Conservation (phyloP, 805 yeast species). For the Metschnikowia kofuensis region DNA sequence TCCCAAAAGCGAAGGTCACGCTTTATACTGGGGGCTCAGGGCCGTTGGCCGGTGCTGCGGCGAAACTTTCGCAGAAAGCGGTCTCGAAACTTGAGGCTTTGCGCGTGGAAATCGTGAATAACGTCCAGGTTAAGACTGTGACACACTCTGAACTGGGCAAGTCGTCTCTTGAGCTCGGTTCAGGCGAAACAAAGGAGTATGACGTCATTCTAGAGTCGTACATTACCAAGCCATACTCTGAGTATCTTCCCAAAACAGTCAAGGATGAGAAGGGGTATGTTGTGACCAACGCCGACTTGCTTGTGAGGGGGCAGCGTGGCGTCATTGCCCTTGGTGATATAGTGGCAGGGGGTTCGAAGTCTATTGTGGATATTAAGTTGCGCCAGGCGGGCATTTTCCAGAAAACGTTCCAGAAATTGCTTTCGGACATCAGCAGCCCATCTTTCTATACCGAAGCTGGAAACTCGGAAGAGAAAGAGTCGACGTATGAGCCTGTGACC, state of each 20-base stretch:
- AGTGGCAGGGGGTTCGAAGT: conserved; percentile 19
- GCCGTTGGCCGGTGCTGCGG: conserved; percentile 6
- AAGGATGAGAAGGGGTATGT: conserved; percentile 29
- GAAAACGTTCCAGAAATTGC: conserved; percentile 1
- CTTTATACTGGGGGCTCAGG: conserved; percentile 21
- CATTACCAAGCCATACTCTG: conserved; percentile 30
- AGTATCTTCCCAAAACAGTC: conserved; percentile 23
- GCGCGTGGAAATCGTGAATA: conserved; percentile 14
- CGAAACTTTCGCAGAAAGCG: conserved; percentile 6
- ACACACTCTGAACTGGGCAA: not conserved
- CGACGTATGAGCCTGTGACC: conserved; percentile 4
- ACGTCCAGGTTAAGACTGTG: conserved; percentile 12
- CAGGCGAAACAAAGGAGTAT: conserved; percentile 19
- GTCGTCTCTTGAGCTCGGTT: conserved; percentile 15
- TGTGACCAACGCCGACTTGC: conserved; percentile 24
- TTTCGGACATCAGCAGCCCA: conserved; percentile 1
- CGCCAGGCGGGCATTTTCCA: conserved; percentile 20
- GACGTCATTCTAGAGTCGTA: conserved; percentile 31
- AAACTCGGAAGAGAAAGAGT: not conserved
- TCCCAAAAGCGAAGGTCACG: conserved; percentile 19
- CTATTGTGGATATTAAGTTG: conserved; percentile 26
- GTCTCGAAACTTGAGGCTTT: conserved; percentile 8
- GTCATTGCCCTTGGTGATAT: conserved; percentile 39
- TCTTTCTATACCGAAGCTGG: not conserved
- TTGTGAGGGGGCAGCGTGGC: conserved; percentile 23